Evolutionary conservation across 768 basidiomycete genomes (phyloP), one percentile per base, ranked within the genome.

Genomic region (Suillus clintonianus): DNA sequence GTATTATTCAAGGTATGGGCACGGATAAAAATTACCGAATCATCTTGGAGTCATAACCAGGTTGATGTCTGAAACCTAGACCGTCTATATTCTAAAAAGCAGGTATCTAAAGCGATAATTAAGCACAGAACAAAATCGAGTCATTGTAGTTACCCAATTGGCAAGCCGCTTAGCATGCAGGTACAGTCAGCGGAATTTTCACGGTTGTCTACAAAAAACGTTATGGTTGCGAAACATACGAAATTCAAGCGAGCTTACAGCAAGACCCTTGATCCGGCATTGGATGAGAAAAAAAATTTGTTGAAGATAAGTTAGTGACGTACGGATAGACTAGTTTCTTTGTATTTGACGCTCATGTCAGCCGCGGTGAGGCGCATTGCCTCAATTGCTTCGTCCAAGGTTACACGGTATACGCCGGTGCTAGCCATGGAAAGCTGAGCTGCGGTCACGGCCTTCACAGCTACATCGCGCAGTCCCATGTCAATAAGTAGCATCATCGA

Each of bases 341-440:
- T 97, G 75, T 97, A 96, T 75, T 95, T 94, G 68, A 91, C 85
- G 65, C 92, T 94, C 94, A 97, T 97, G 74, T 95, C 93, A n/a
- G 85, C 82, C 32, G 96, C 95, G 7, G 95, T 97, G 55, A 97
- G 73, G 27, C 93, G 83, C 94, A 97, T 97, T 5, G 95, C 95
- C 75, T 94, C 93, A 61, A 98, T 97, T 2, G 95, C 96, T 75
- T 97, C 94, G 72, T 98, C 96, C 22, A 98, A 82, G 0, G 89
- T 90, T 41, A 96, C 94, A 39, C 89, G 86, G 70, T 94, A 94
- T 15, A 92, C 83, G 0, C 93, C 95, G 70, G 93, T 86, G 64
- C 92, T 93, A 10, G 95, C 94, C 85, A 97, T 90, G 9, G 96
- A 94, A 5, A 98, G 83, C 72, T 98, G 97, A 22, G 95, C 95